Base-by-base conservation (phyloP, 2,329 filamentous ascomycete genomes). In the Penicillium sp. region DNA sequence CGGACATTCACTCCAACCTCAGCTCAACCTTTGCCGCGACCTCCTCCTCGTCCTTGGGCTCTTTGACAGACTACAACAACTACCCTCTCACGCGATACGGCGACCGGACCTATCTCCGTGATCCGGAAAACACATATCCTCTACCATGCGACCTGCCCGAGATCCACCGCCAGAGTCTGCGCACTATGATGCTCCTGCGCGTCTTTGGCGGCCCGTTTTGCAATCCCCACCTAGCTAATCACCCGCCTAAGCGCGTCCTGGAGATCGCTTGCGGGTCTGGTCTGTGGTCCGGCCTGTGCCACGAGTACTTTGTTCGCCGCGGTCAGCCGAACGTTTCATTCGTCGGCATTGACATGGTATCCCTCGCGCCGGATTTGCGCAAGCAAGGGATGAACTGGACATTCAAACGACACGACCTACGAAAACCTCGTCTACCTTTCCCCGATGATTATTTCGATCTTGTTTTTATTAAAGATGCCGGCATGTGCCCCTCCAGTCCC, bases 251-350 rank as follows among this genome's bases (percentile, higher is more conserved):
- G 59, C 84, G 82, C 54, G 85, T 97, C 23, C 76, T 97, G 20
- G 91, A 97, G 63, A 71, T 96, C 27, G 89, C 84, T 24, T 97
- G 91, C 67, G 90, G 90, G 14, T 86, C 86, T 16, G 91, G 82
- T 20, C 87, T 94, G 64, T 96, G 90, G 90, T 90, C 87, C 58
- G 85, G 87, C 26, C 83, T 89, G 74, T 94, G 88, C 66, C 86
- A 95, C 66, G 81, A 87, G 28, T 86, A 87, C 68, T 88, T 90
- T 63, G 76, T 79, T 46, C 77, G 80, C 40, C 75, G 79, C 45
- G 88, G 88, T 11, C 78, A 86, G 61, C 71, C 76, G 4, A 77
- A 82, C 50, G 83, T 94, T 18, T 80, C 81, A 4, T 95, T 94
- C 63, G 87, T 85, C 0, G 90, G 89, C 1, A 69, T 95, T 32